A percentile compares a stretch with the other conserved stretches of the same genome.
Conservation (phyloP, 1,139 yeast species). For the Lodderomyces parapsilosis region DNA sequence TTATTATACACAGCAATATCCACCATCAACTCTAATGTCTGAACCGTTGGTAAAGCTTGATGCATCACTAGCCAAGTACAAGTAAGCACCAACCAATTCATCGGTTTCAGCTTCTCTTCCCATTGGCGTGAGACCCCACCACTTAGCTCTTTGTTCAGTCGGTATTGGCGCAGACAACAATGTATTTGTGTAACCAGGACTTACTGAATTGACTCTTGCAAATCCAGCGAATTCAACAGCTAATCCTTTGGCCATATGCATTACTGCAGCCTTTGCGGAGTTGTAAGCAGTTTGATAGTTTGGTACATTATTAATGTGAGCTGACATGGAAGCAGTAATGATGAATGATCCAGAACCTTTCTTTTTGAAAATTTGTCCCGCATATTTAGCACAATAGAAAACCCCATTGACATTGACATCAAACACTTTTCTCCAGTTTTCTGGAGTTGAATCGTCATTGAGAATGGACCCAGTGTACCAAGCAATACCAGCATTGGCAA, state of each 20-base stretch:
- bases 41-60: slow-evolving; percentile 46
- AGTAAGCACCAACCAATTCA: slow-evolving; percentile 44
- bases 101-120: slow-evolving; percentile 43
- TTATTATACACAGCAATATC: slow-evolving; percentile 11
- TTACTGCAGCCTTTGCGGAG: slow-evolving; percentile 59
- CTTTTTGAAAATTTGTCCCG: slow-evolving; percentile 48
- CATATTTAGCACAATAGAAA: slow-evolving; percentile 56
- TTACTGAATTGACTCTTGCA: slow-evolving; percentile 55
- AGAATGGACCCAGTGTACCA: slow-evolving; percentile 75
- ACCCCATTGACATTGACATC: slow-evolving; percentile 57
- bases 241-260: slow-evolving; percentile 51
- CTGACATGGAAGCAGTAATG: slow-evolving; percentile 63
- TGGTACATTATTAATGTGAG: slow-evolving; percentile 54
- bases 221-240: slow-evolving; percentile 55
- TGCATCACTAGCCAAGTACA: slow-evolving; percentile 42
- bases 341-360: slow-evolving; percentile 56
- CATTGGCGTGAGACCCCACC: slow-evolving; percentile 39
- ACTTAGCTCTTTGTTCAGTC: slow-evolving; percentile 29
- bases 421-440: slow-evolving; percentile 52
- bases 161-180: slow-evolving; percentile 53
- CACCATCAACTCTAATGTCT: slow-evolving; percentile 49
- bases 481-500: slow-evolving; percentile 86
- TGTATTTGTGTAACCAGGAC: slow-evolving; percentile 57
- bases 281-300: slow-evolving; percentile 57
- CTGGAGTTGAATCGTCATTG: slow-evolving; percentile 45